Evolutionary conservation across 306 rosid genomes (phyloP).

Genomic region (Prunus persica): DNA sequence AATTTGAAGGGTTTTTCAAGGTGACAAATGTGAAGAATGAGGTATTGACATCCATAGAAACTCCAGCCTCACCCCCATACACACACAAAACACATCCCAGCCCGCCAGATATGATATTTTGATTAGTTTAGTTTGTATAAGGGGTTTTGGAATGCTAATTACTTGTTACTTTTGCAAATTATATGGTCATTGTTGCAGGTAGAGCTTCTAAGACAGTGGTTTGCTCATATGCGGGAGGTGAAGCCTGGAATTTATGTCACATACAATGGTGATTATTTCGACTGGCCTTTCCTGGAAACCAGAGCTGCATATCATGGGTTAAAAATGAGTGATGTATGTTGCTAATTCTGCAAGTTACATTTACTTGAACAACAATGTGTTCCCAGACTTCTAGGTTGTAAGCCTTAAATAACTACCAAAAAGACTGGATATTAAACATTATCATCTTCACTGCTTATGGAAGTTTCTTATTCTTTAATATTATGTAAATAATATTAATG

Average conservation of each 20-base stretch:
- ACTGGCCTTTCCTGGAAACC: slow-evolving; percentile 94
- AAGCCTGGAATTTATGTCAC: slow-evolving; percentile 98
- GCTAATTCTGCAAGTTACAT: slow-evolving; percentile 16
- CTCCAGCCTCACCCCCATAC: neutral
- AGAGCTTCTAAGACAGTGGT: slow-evolving; percentile 89
- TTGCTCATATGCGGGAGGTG: slow-evolving; percentile 92
- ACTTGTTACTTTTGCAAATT: neutral
- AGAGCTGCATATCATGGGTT: slow-evolving; percentile 86
- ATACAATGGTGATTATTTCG: slow-evolving; percentile 92
- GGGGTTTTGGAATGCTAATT: slow-evolving; percentile 11
- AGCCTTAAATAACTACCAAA: neutral
- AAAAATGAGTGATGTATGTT: slow-evolving; percentile 81
- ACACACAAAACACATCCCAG: neutral
- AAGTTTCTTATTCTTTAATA: slow-evolving; percentile 10
- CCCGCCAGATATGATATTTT: slow-evolving; percentile 1
- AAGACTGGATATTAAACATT: slow-evolving; percentile 4
- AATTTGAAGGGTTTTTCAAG: slow-evolving; percentile 82
- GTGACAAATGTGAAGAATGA: slow-evolving; percentile 90
- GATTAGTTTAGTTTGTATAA: slow-evolving; percentile 6
- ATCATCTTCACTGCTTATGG: slow-evolving; percentile 9
- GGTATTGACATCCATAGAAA: slow-evolving; percentile 41
- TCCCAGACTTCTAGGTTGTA: slow-evolving; percentile 10
- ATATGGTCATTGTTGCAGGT: slow-evolving; percentile 47
- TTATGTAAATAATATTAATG: neutral
- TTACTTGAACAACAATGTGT: slow-evolving; percentile 3